Conservation (phyloP, 164 flowering plant genomes). For the Platanus orientalis region DNA sequence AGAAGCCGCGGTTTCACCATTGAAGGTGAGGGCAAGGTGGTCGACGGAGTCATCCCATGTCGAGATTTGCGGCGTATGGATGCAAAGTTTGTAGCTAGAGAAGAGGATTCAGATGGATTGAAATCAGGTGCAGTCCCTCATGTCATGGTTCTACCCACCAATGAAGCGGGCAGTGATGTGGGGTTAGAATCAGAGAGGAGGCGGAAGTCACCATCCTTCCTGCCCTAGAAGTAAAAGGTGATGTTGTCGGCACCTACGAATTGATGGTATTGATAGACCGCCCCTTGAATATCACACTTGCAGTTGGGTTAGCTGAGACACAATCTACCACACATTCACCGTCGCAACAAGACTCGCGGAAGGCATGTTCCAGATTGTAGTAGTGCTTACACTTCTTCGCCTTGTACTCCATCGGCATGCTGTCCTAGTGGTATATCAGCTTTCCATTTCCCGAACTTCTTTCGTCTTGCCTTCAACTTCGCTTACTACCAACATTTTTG, state of each 20-base stretch:
- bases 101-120: slow-evolving; percentile 16
- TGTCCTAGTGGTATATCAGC: too few species aligned
- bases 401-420: too few species aligned
- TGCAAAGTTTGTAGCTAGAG: slow-evolving; percentile 6
- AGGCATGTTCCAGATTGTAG: too few species aligned
- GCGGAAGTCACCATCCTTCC: slow-evolving; percentile 21
- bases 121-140: slow-evolving; percentile 20
- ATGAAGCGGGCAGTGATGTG: slow-evolving; percentile 22
- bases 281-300: slow-evolving; percentile 20
- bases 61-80: slow-evolving; percentile 12
- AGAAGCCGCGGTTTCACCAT: too few species aligned
- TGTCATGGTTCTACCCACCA: slow-evolving; percentile 8
- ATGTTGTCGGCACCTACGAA: slow-evolving; percentile 22
- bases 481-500: too few species aligned
- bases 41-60: slow-evolving; percentile 11
- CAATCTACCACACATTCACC: too few species aligned
- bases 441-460: too few species aligned
- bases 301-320: too few species aligned
- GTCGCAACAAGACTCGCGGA: too few species aligned
- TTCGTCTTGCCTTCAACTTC: too few species aligned
- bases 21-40: too few species aligned
- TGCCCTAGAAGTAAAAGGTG: slow-evolving; percentile 23
- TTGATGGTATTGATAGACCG: slow-evolving; percentile 19
- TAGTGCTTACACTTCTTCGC: too few species aligned
- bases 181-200: slow-evolving; percentile 15